phyloP scores from a whole-genome alignment of 495 filamentous ascomycete genomes.

The Astrothelium macrocarpum region DNA sequence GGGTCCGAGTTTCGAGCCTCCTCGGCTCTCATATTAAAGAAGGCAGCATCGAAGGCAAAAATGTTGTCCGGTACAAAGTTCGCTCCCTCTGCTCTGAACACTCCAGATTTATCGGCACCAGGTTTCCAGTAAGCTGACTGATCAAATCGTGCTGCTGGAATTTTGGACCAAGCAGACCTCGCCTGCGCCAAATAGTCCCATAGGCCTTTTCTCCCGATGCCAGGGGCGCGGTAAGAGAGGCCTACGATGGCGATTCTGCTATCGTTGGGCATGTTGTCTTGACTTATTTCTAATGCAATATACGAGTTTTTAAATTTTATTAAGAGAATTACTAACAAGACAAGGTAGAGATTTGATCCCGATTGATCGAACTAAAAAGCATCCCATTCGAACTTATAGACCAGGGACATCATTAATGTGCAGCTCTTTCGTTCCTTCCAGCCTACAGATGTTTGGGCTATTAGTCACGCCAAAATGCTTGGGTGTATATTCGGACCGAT shows the following conservation, averaged over 20 bases:
- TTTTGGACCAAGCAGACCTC: background rate
- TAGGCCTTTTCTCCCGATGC: background rate
- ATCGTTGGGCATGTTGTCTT: background rate
- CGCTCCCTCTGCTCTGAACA: background rate
- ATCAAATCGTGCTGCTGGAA: slow-evolving; percentile 15
- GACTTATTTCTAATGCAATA: background rate
- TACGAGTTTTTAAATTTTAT: background rate
- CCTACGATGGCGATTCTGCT: slow-evolving; percentile 3
- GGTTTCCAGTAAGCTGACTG: slow-evolving; percentile 26
- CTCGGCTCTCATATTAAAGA: slow-evolving; percentile 10
- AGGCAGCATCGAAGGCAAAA: slow-evolving; percentile 7
- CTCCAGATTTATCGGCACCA: slow-evolving; percentile 7
- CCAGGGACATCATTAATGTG: background rate
- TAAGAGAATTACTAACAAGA: background rate
- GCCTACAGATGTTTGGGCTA: background rate
- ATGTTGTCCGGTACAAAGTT: slow-evolving; percentile 5
- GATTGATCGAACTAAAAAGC: background rate
- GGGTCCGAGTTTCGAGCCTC: slow-evolving; percentile 12
- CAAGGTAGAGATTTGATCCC: background rate
- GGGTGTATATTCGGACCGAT: background rate
- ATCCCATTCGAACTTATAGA: background rate
- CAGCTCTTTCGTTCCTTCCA: background rate
- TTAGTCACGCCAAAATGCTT: background rate
- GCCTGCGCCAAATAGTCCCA: slow-evolving; percentile 1
- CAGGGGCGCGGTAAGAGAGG: background rate